Base-by-base conservation (phyloP, 2,329 filamentous ascomycete genomes). In the Microthyrium microscopicum region DNA sequence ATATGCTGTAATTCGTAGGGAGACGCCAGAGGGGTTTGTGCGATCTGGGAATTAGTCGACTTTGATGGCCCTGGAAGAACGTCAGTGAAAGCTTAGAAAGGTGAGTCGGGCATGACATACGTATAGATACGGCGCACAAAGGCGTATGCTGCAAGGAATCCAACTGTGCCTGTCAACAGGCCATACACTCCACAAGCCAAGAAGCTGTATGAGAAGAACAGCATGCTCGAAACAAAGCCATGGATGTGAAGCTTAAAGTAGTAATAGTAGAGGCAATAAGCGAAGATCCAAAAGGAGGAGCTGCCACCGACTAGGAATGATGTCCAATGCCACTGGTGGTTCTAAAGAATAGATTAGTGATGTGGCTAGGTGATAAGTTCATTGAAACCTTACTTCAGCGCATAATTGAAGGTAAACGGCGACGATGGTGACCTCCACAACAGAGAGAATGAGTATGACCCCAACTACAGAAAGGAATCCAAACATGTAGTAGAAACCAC, bases 301-400 rank as follows among this genome's bases (percentile, higher is more conserved):
- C 75, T 72, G 30, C 76, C 77, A 28, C 83, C 83, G 6, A 84
- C 70, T 31, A 81, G 56, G 58, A 92, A 89, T 33, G 77, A 82
- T 52, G 81, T 78, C 82, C 82, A 91, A 80, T 80, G 89, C 83
- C 83, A 92, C 51, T 82, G 70, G 55, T 89, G 77, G 53, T 91
- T 84, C 66, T 71, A 44, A 21, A 6, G 16, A 4, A 2, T 5
- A 12, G 20, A 26, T 46, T 33, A 42, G 41, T 41, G 37, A 6
- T 18, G 31, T 15, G 25, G 13, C 39, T 20, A 28, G 20, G 15
- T n/a, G 2, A 5, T 20, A 9, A 19, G 17, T 11, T 16, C n/a
- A 38, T 3, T 3, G 11, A 29, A 24, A n/a, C 43, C 56, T 43
- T 54, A 69, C 67, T 61, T 91, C 83, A 2, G 72, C 66, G 56